Conservation (phyloP, 2,329 filamentous ascomycete genomes). For the Colletotrichum sp. region DNA sequence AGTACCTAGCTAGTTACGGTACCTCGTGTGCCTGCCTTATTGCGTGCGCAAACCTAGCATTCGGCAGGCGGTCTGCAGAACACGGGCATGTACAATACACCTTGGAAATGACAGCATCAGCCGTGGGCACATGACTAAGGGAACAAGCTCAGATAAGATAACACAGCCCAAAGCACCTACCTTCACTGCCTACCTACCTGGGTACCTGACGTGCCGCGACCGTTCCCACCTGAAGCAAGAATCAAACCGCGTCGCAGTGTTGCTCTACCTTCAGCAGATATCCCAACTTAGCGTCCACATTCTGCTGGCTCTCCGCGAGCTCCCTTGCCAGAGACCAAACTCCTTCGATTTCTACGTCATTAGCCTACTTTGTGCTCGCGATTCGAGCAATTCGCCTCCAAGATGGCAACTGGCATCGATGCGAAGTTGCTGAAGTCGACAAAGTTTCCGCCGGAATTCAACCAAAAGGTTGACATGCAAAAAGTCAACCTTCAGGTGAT, state of each 20-base stretch:
- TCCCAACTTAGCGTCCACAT: neutral
- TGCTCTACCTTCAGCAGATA: neutral
- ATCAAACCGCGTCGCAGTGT: neutral
- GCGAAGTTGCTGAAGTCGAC: constrained; percentile 88
- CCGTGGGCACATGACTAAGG: neutral
- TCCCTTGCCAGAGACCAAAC: neutral
- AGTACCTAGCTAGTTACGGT: neutral
- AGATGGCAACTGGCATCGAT: constrained; percentile 85
- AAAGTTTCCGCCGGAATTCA: constrained; percentile 94
- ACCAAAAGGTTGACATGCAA: constrained; percentile 92
- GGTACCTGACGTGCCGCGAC: neutral
- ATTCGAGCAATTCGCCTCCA: constrained; percentile 24
- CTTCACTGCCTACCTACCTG: neutral
- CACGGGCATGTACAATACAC: neutral
- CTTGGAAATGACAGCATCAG: neutral
- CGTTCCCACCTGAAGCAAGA: neutral
- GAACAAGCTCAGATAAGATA: neutral
- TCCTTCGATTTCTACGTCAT: neutral
- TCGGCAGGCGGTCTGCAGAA: neutral
- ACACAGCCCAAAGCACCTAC: neutral
- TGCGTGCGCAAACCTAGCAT: neutral
- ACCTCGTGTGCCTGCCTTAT: neutral
- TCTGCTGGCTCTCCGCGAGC: neutral
- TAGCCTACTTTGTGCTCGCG: constrained; percentile 2
- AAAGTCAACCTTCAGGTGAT: constrained; percentile 98